These are phyloP conservation scores for Salix suchowensis DNA, from an alignment of 345 rosid genomes.

Conservation along the genomic window DNA sequence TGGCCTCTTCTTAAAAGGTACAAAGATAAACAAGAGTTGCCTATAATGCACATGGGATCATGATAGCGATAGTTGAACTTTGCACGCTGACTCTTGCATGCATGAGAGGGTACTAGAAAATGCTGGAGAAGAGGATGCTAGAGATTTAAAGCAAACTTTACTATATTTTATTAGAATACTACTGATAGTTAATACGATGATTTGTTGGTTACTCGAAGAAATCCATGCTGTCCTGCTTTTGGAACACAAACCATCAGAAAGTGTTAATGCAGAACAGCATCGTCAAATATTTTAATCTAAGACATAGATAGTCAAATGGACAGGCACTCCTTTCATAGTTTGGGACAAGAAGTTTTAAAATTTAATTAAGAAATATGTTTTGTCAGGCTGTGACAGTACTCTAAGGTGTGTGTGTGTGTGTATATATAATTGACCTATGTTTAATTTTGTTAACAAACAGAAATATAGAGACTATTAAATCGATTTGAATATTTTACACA, in stretches of 20 bases:
- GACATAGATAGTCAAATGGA: background rate
- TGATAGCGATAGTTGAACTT: no score
- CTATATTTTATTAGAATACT: background rate
- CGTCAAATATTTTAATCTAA: constrained; percentile 1
- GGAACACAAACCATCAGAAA: background rate
- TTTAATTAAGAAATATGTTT: no score
- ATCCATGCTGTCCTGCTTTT: background rate
- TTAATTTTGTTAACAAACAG: no score
- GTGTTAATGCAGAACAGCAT: background rate
- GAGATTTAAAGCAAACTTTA: background rate
- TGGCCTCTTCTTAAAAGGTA: no score
- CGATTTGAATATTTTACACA: no score
- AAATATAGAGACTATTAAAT: no score
- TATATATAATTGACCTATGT: no score
- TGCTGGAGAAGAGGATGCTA: background rate
- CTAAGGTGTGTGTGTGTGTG: no score
- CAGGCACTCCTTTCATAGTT: background rate
- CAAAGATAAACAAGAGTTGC: no score
- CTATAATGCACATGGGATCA: no score
- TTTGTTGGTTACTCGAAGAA: background rate
- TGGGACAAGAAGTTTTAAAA: background rate
- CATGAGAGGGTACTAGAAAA: background rate
- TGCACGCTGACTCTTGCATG: background rate
- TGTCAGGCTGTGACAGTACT: no score
- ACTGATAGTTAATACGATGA: background rate